These are phyloP conservation scores for Ilex aquifolium DNA, from an alignment of 257 asterid species.

Conservation along the genomic window DNA sequence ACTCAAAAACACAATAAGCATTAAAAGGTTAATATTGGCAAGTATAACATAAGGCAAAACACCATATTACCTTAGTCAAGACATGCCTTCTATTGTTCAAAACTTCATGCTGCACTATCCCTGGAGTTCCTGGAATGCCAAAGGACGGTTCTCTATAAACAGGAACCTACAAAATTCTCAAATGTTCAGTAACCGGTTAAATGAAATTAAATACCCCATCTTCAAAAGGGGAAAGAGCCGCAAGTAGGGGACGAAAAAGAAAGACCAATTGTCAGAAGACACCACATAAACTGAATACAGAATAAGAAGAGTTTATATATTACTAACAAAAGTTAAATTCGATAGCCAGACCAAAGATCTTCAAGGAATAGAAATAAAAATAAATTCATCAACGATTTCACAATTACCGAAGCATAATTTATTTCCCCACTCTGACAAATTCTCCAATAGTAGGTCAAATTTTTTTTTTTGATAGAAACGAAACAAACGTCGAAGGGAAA, in stretches of 20 bases:
- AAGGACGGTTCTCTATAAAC: conserved; percentile 70
- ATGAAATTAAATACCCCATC: conserved; percentile 2
- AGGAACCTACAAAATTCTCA: conserved; percentile 54
- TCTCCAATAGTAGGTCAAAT: too few relatives aligned
- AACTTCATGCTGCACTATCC: conserved; percentile 93
- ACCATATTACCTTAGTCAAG: conserved; percentile 72
- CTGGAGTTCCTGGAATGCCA: conserved; percentile 72
- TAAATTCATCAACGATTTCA: too few relatives aligned
- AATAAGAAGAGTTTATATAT: too few relatives aligned
- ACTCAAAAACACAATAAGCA: not conserved
- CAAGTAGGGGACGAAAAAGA: not conserved
- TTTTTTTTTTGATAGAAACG: too few relatives aligned
- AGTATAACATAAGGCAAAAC: conserved; percentile 6
- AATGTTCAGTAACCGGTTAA: conserved; percentile 10
- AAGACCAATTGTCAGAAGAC: not conserved
- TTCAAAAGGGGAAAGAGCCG: not conserved
- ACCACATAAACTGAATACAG: too few relatives aligned
- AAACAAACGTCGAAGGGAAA: too few relatives aligned
- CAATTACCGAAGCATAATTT: too few relatives aligned
- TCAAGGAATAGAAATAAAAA: too few relatives aligned
- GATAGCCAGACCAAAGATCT: too few relatives aligned
- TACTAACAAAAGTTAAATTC: too few relatives aligned
- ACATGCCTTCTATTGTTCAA: conserved; percentile 85
- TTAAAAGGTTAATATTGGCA: too few relatives aligned
- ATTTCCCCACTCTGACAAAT: too few relatives aligned